phyloP scores from a whole-genome alignment of 371 early-diverging fungal species.

The Circinella umbellata region DNA sequence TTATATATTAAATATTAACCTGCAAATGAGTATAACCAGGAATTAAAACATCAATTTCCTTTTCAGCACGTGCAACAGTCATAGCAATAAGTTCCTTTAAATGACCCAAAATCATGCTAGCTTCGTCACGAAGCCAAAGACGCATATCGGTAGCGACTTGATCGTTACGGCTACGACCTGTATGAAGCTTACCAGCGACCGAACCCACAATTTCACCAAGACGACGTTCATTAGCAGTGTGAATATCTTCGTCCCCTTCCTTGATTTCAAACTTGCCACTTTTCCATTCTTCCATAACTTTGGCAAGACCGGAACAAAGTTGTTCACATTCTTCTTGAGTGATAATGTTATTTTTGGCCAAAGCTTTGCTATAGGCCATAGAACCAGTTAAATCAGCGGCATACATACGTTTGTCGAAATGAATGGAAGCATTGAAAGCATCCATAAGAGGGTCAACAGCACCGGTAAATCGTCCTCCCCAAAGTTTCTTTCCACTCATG shows the following conservation, averaged over 20 bases:
- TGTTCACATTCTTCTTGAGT: slow-evolving; percentile 73
- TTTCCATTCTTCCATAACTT: slow-evolving; percentile 87
- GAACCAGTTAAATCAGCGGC: slow-evolving; percentile 89
- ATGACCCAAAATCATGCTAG: slow-evolving; percentile 58
- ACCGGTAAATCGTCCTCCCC: slow-evolving; percentile 83
- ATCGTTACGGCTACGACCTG: slow-evolving; percentile 94
- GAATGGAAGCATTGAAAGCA: slow-evolving; percentile 93
- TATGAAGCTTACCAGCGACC: slow-evolving; percentile 96
- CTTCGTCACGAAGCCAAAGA: slow-evolving; percentile 90
- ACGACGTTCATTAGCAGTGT: slow-evolving; percentile 97
- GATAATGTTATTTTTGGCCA: slow-evolving; percentile 76
- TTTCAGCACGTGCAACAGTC: slow-evolving; percentile 78
- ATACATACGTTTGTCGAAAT: slow-evolving; percentile 92
- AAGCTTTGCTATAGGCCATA: slow-evolving; percentile 89
- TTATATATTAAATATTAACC: slow-evolving; percentile 29
- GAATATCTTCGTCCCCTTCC: slow-evolving; percentile 95
- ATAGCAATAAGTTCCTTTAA: slow-evolving; percentile 79
- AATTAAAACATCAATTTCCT: slow-evolving; percentile 90
- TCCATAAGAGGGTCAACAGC: slow-evolving; percentile 96
- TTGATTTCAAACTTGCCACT: slow-evolving; percentile 72
- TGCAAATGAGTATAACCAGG: slow-evolving; percentile 98
- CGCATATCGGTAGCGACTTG: slow-evolving; percentile 99
- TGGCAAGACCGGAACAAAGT: slow-evolving; percentile 75
- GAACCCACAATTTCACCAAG: slow-evolving; percentile 91
- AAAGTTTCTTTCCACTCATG: slow-evolving; percentile 22